These are phyloP conservation scores for Claviceps spartinae DNA, from an alignment of 2,329 filamentous ascomycete species.

Conservation along the genomic window DNA sequence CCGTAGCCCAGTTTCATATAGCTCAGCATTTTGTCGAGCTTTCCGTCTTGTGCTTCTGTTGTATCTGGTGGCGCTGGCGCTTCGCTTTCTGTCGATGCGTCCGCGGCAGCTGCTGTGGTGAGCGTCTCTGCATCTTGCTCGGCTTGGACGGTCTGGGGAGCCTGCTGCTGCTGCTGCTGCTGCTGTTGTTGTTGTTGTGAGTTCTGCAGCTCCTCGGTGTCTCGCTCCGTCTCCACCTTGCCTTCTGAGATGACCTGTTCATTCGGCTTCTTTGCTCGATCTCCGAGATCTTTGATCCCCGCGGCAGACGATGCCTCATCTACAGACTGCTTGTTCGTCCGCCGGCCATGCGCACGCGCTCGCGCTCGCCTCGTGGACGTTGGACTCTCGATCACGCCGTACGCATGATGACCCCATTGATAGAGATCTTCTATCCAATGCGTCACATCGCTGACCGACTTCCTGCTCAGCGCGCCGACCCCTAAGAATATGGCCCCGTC, in stretches of 20 bases:
- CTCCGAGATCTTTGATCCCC: background rate
- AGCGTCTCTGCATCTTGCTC: background rate
- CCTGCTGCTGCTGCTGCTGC: too few species aligned
- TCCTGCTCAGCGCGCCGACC: constrained; percentile 55
- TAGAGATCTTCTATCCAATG: constrained; percentile 86
- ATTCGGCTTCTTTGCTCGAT: background rate
- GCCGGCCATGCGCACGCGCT: constrained; percentile 18
- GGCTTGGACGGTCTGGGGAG: background rate
- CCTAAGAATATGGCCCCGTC: constrained; percentile 85
- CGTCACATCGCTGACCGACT: constrained; percentile 58
- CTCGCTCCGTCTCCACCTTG: background rate
- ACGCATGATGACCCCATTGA: constrained; percentile 68
- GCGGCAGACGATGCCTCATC: background rate
- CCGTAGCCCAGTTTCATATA: constrained; percentile 56
- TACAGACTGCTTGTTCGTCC: constrained; percentile 10
- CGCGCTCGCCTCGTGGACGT: constrained; percentile 45
- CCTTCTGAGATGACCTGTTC: background rate
- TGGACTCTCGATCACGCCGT: constrained; percentile 72
- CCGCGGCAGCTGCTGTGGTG: background rate
- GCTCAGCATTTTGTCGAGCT: constrained; percentile 43
- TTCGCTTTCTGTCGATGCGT: background rate
- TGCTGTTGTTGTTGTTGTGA: too few species aligned
- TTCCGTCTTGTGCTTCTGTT: constrained; percentile 19
- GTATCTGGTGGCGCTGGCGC: background rate
- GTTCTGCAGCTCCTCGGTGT: background rate